Base-by-base conservation (phyloP, 2,329 filamentous ascomycete genomes). In the Gaeumannomyces sp. region DNA sequence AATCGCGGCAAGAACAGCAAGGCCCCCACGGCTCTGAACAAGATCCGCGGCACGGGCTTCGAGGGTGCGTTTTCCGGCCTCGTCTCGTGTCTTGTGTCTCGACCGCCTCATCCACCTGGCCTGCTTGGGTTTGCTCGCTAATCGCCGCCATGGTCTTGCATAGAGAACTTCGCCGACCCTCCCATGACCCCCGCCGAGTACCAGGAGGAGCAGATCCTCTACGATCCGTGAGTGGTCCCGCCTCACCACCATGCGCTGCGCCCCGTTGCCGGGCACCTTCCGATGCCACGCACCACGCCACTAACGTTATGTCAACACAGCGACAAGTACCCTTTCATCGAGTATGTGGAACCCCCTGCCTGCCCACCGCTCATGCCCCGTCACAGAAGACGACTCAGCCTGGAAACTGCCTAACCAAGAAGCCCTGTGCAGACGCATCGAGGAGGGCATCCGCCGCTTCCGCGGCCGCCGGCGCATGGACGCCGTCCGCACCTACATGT, bases 361-460 rank as follows among this genome's bases (percentile, higher is more conserved):
- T 29, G 33, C 33, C 13, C 35, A 19, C 35, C 14, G 3, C 3
- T 6, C 35, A 38, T 38, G 35, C 19, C 35, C 35, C 11, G 11
- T 45, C 27, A 58, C 56, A 2, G 56, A 58, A 58, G 38, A 19
- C 16, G 3, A 1, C 25, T 28, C 35, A 38, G 35, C 11, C 35
- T 10, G 11, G 11, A 38, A 4, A 14, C 35, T 10, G 56, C 25
- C 38, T 62, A 53, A 53, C 16, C 45, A 63, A 60, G 69, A 67
- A 64, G 58, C 61, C 2, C 22, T 50, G 45, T 11, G 22, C 66
- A 90, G 89, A 65, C 92, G 95, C 60, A 92, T 98, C 57, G 89
- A 97, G 72, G 84, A 88, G 31, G 95, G 92, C 60, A 90, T 98
- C 64, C 88, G 93, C 69, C 89, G 92, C 19, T 99, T 89, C 77